Evolutionary conservation across 192 early-diverging fungal species (phyloP).

Genomic region (Gryganskiella cystojenkinii): DNA sequence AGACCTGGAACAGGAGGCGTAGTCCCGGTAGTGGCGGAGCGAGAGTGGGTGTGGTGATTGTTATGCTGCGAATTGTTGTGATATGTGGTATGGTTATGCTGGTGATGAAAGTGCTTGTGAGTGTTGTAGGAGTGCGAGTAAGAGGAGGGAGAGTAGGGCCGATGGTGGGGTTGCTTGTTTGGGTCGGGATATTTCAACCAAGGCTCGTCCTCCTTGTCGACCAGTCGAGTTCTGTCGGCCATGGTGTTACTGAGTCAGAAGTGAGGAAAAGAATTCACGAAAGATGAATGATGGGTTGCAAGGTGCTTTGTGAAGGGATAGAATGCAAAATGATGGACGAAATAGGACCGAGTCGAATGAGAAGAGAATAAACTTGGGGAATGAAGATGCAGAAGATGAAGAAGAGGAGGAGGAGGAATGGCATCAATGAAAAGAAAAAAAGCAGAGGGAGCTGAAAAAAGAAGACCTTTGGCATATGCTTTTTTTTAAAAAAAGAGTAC

Average conservation of each 20-base stretch:
- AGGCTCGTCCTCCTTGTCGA: conserved; percentile 17
- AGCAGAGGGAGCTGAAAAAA: not conserved
- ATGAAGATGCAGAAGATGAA: not conserved
- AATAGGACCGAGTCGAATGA: conserved; percentile 1
- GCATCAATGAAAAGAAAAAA: not conserved
- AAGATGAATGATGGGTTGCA: not conserved
- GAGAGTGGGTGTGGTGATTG: not conserved
- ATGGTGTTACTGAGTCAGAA: not conserved
- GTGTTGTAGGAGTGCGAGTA: not conserved
- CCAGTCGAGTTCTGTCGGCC: not conserved
- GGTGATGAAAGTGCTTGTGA: conserved; percentile 1
- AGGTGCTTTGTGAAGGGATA: no score
- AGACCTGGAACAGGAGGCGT: not conserved
- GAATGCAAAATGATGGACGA: not conserved
- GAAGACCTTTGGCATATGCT: no score
- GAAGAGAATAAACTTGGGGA: not conserved
- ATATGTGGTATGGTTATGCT: not conserved
- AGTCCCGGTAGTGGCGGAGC: conserved; percentile 7
- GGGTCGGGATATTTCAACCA: conserved; percentile 43
- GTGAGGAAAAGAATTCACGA: not conserved
- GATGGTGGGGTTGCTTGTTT: conserved; percentile 23
- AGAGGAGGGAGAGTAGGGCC: conserved; percentile 30
- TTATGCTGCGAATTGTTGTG: not conserved
- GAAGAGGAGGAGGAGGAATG: not conserved
- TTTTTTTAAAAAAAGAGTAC: no score